Evolutionary conservation across 768 basidiomycete genomes (phyloP).

Genomic region (Boletus edulis): DNA sequence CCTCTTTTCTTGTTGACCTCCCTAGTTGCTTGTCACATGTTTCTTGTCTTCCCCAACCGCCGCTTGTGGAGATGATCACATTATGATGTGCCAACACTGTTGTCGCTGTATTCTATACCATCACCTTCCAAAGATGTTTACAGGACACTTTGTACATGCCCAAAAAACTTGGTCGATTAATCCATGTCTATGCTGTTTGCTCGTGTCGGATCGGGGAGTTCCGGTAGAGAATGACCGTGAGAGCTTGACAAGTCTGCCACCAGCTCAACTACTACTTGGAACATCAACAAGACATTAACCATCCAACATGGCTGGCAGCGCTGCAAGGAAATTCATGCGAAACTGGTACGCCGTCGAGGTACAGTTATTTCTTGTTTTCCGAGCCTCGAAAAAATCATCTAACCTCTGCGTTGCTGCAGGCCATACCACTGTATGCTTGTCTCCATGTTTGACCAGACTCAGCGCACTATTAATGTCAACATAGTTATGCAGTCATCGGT

Average conservation of each 20-base stretch:
- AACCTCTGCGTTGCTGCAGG: slow-evolving; percentile 29
- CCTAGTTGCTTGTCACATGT: slow-evolving; percentile 19
- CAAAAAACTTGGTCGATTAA: slow-evolving; percentile 18
- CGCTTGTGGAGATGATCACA: slow-evolving; percentile 12
- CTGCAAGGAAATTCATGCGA: slow-evolving; percentile 32
- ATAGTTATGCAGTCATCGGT: slow-evolving; percentile 50
- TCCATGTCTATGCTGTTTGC: slow-evolving; percentile 22
- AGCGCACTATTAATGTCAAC: slow-evolving; percentile 13
- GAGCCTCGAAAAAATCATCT: not conserved
- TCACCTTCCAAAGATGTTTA: slow-evolving; percentile 6
- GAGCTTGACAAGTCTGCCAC: not conserved
- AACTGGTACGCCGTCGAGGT: slow-evolving; percentile 50
- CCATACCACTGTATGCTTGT: slow-evolving; percentile 45
- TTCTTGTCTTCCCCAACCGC: slow-evolving; percentile 11
- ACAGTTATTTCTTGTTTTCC: not conserved
- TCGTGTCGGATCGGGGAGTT: slow-evolving; percentile 8
- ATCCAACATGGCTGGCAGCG: slow-evolving; percentile 25
- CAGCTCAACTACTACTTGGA: not conserved
- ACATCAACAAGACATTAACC: not conserved
- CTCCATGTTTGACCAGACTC: slow-evolving; percentile 3
- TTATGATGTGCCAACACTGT: slow-evolving; percentile 27
- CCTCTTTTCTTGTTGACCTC: slow-evolving; percentile 1
- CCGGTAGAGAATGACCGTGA: slow-evolving; percentile 15
- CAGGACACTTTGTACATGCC: slow-evolving; percentile 31
- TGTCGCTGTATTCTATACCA: slow-evolving; percentile 27